Evolutionary conservation across 371 early-diverging fungal genomes (phyloP).

Genomic region (Enterospora canceri): DNA sequence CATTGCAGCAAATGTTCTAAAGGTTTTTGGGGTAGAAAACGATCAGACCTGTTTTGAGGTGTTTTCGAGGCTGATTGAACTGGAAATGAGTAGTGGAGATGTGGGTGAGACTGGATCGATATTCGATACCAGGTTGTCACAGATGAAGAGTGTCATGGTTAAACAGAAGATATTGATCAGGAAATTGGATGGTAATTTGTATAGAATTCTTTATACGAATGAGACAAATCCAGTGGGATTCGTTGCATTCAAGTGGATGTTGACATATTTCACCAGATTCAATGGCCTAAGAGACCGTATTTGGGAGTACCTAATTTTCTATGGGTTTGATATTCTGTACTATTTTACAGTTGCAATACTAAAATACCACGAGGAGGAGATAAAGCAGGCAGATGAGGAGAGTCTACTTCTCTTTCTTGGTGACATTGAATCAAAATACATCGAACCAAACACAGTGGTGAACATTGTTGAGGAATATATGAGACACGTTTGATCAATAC

Average conservation of each 20-base stretch:
- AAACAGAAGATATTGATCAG: slow-evolving; percentile 28
- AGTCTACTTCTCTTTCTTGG: slow-evolving; percentile 3
- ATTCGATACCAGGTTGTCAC: slow-evolving; percentile 53
- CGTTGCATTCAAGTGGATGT: slow-evolving; percentile 50
- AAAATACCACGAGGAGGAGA: slow-evolving; percentile 21
- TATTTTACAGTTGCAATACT: slow-evolving; percentile 50
- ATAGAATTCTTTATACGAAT: neutral
- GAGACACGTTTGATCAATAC: neutral
- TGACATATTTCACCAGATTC: slow-evolving; percentile 58
- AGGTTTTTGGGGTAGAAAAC: slow-evolving; percentile 53
- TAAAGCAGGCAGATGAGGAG: neutral
- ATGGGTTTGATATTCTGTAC: slow-evolving; percentile 50
- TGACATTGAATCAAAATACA: neutral
- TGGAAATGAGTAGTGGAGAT: slow-evolving; percentile 44
- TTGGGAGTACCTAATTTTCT: slow-evolving; percentile 54
- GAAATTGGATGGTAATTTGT: neutral
- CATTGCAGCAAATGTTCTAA: slow-evolving; percentile 51
- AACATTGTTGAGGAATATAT: neutral
- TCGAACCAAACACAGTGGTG: neutral
- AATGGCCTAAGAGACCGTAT: slow-evolving; percentile 35
- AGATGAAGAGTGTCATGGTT: slow-evolving; percentile 40
- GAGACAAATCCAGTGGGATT: slow-evolving; percentile 44
- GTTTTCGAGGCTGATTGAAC: slow-evolving; percentile 38
- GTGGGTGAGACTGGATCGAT: slow-evolving; percentile 23
- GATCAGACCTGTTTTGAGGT: slow-evolving; percentile 53